phyloP scores from a whole-genome alignment of 495 filamentous ascomycete genomes.

The Penicillium cosmopolitanum region DNA sequence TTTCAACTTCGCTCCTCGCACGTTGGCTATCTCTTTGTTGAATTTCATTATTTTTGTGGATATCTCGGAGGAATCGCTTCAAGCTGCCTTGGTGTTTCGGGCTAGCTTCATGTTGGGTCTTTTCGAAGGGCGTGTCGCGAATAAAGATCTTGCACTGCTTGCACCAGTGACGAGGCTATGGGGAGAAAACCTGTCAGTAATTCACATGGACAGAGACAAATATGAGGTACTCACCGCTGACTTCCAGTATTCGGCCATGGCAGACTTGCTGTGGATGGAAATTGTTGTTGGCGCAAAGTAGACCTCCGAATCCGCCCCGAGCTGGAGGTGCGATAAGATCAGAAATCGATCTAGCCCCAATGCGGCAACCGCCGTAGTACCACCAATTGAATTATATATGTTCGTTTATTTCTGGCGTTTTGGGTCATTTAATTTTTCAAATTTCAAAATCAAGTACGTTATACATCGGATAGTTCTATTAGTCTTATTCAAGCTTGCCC shows the following conservation, averaged over 20 bases:
- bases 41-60: conserved; percentile 79
- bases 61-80: conserved; percentile 86
- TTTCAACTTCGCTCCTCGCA: conserved; percentile 83
- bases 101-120: conserved; percentile 87
- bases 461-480: no score
- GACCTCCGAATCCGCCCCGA: conserved; percentile 4
- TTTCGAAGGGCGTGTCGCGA: conserved; percentile 88
- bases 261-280: background rate
- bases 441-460: no score
- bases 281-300: conserved; percentile 7
- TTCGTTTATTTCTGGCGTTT: no score
- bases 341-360: conserved; percentile 24
- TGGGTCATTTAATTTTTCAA: no score
- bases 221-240: conserved; percentile 65
- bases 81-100: conserved; percentile 84
- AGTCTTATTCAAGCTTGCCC: no score
- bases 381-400: no score
- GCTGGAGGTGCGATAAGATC: conserved; percentile 5
- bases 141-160: conserved; percentile 94
- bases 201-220: background rate
- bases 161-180: conserved; percentile 89
- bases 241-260: conserved; percentile 99
- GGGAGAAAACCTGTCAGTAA: conserved; percentile 6
- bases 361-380: conserved; percentile 6
- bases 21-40: conserved; percentile 76